Evolutionary conservation across 768 basidiomycete genomes (phyloP), one percentile per base, ranked within the genome.

Genomic region (Goffeauzyma gilvescens): DNA sequence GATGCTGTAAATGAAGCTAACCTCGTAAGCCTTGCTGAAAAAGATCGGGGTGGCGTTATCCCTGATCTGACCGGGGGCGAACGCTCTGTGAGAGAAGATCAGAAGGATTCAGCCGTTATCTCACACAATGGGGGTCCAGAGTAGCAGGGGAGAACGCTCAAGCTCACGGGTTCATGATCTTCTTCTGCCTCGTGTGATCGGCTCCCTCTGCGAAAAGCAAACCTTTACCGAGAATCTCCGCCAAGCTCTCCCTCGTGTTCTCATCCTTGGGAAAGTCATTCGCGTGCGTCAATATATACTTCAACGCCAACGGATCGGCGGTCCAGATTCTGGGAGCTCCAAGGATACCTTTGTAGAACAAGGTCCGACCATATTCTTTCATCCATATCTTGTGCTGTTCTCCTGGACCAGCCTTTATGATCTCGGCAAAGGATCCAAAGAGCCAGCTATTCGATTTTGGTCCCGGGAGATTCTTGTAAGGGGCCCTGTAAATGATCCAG

Each of bases 151-250:
- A 40, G 34, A 55, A 60, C 49, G 37, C n/a, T n/a, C n/a, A n/a
- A n/a, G n/a, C 46, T 22, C 14, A 45, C 21, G 68, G 70, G 58
- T 59, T 70, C 68, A 60, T 72, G 51, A 52, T 72, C 70, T 55
- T 70, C 68, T 42, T 48, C 66, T 86, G 85, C 27, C 82, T 76
- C 51, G 72, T 80, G 65, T 90, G 83, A 27, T 65, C 65, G 1
- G 72, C 70, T 15, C 76, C 76, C 42, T 63, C 62, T 2, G 56
- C 59, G 2, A 58, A 48, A 10, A 63, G 40, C 1, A 58, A 50
- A 21, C 66, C 86, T 42, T 75, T 75, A 0, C 86, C 86, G 45
- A 93, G 79, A 45, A 87, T 71, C 42, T 72, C 69, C 13, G 75
- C 73, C 26, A 93, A 81, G 32, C 81, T 64, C 34, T 69, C 67